Conservation (phyloP, 2,329 filamentous ascomycete species). For the Tolypocladium tropicale region DNA sequence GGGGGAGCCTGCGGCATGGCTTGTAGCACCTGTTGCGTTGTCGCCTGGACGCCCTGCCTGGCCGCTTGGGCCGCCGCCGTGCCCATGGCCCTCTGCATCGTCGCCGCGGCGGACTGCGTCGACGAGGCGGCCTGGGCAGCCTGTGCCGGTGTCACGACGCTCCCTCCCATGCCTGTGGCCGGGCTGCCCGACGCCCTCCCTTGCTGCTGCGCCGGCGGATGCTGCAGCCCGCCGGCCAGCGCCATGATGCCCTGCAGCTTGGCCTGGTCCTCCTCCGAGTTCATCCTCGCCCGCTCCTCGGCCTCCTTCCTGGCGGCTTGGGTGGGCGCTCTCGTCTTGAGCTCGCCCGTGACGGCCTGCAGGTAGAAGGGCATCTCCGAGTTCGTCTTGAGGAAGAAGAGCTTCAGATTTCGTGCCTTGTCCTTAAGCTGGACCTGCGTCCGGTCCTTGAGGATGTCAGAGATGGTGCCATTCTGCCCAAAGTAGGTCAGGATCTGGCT, state of each 20-base stretch:
- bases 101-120: slow-evolving; percentile 5
- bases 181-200: slow-evolving; percentile 13
- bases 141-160: slow-evolving; percentile 23
- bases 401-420: slow-evolving; percentile 79
- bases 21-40: slow-evolving; percentile 20
- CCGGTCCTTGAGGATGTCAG: slow-evolving; percentile 74
- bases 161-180: slow-evolving; percentile 13
- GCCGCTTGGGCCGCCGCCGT: slow-evolving; percentile 14
- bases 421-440: slow-evolving; percentile 91
- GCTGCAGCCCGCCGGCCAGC: slow-evolving; percentile 41
- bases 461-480: slow-evolving; percentile 68
- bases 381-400: slow-evolving; percentile 86
- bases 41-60: slow-evolving; percentile 13
- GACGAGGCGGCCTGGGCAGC: slow-evolving; percentile 11
- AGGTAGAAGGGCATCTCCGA: slow-evolving; percentile 85
- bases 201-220: slow-evolving; percentile 19
- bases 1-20: slow-evolving; percentile 16
- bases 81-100: slow-evolving; percentile 2
- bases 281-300: slow-evolving; percentile 50
- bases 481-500: slow-evolving; percentile 82
- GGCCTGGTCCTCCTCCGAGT: slow-evolving; percentile 49
- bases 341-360: slow-evolving; percentile 77
- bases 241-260: slow-evolving; percentile 51
- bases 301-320: slow-evolving; percentile 61
- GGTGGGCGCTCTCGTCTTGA: slow-evolving; percentile 74